Base-by-base conservation (phyloP, 2,329 filamentous ascomycete species). In the Monosporascus sp. region DNA sequence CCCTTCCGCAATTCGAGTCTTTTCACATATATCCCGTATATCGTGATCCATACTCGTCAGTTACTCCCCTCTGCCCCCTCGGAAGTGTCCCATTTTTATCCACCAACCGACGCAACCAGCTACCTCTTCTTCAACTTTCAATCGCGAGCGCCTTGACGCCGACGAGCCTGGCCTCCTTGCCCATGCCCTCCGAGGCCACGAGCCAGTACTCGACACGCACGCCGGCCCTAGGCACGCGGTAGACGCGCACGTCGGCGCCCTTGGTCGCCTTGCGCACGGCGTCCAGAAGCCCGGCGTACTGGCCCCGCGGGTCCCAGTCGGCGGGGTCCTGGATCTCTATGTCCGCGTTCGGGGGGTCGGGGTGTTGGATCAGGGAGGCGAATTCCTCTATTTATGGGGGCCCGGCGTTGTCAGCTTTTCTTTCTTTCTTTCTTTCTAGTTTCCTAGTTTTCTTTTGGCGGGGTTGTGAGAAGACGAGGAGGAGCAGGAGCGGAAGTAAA, bases 161-260 rank as follows among this genome's bases (percentile, higher is more conserved):
- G 7, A 96, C 83, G 54, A 96, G 64, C 71, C 77, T 62, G 31
- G 62, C 61, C 25, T 46, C 80, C 18, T 77, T 79, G 14, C 77
- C 79, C 49, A 79, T 73, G 17, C 71, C 75, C 59, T 85, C 78
- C 60, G 87, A 68, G 22, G 82, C 83, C 47, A 96, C 74, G 54
- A 96, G 74, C 80, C 86, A 96, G 70, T 96, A 96, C 72, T 95
- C 89, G 15, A 79, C 77, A 65, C 86, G 80, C 25, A 84, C 82
- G 14, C 75, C 74, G 45, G 81, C 83, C 61, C 82, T 75, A 54
- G 78, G 73, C 8, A 95, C 83, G 50, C 81, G 77, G 65, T 94
- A 96, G 22, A 96, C 84, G 65, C 85, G 82, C 50, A 93, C 81
- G 57, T 89, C 85, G 55, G 77, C 80, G 2, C 87, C 83, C 65